A percentile compares a stretch with the other conserved stretches of the same genome.
Evolutionary conservation across 2,329 filamentous ascomycete species (phyloP).

Genomic region (Cordyceps cicadae): DNA sequence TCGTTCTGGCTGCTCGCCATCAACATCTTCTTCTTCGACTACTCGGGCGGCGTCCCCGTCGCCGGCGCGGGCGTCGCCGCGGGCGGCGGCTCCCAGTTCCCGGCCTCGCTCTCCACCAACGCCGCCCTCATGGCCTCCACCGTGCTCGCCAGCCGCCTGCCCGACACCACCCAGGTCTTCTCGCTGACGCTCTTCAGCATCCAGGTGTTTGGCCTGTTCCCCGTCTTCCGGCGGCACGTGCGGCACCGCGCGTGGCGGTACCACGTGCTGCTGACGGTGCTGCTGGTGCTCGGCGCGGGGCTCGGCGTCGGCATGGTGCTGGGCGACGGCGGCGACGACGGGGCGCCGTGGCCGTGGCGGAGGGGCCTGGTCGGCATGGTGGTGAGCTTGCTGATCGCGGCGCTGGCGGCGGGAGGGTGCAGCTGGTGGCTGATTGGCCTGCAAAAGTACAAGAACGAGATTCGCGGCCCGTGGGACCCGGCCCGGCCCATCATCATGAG

Average conservation of each 20-base stretch:
- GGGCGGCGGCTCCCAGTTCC: slow-evolving; percentile 49
- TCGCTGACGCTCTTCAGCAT: slow-evolving; percentile 92
- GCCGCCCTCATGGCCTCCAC: slow-evolving; percentile 94
- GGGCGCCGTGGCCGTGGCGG: slow-evolving; percentile 39
- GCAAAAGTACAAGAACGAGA: slow-evolving; percentile 99
- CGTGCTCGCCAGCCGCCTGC: slow-evolving; percentile 81
- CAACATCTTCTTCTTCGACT: slow-evolving; percentile 98
- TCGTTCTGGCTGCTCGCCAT: slow-evolving; percentile 87
- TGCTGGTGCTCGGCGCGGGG: slow-evolving; percentile 71
- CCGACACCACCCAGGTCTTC: slow-evolving; percentile 89
- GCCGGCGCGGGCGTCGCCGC: slow-evolving; percentile 30
- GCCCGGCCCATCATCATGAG: slow-evolving; percentile 79
- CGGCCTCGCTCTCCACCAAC: slow-evolving; percentile 78
- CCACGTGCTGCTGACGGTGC: slow-evolving; percentile 66
- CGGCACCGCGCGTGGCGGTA: slow-evolving; percentile 73
- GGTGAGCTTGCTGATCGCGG: slow-evolving; percentile 64
- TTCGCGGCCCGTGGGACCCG: slow-evolving; percentile 95
- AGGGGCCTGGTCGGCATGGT: slow-evolving; percentile 62
- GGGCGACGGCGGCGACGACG: slow-evolving; percentile 32
- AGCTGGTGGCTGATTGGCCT: slow-evolving; percentile 97
- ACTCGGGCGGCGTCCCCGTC: slow-evolving; percentile 55
- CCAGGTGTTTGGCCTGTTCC: slow-evolving; percentile 93
- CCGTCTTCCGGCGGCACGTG: slow-evolving; percentile 89
- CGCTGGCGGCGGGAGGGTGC: slow-evolving; percentile 80
- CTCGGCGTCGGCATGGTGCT: slow-evolving; percentile 63